phyloP scores from a whole-genome alignment of 768 basidiomycete species.

The Peribolospora kevripleyi region DNA sequence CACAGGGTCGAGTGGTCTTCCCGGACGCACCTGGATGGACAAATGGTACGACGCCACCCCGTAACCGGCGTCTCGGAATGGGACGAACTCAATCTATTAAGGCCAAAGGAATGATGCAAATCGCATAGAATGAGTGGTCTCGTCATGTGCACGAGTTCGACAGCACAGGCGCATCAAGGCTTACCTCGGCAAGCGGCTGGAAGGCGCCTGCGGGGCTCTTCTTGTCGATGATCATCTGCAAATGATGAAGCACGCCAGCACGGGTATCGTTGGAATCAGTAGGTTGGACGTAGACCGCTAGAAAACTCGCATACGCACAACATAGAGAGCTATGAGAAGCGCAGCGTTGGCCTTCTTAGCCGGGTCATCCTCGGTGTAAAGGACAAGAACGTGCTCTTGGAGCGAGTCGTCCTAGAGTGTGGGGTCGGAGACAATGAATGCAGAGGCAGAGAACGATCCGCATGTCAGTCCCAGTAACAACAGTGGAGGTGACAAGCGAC shows the following conservation, averaged over 20 bases:
- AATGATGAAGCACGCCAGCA: conserved; percentile 9
- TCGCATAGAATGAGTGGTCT: no score
- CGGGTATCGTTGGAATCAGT: not conserved
- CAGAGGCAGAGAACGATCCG: conserved; percentile 17
- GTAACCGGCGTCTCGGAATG: conserved; percentile 83
- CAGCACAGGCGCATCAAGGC: not conserved
- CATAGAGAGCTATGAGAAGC: conserved; percentile 74
- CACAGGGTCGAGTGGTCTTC: no score
- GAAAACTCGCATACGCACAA: conserved; percentile 31
- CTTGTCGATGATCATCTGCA: conserved; percentile 72
- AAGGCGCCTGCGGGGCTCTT: conserved; percentile 85
- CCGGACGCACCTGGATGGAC: conserved; percentile 60
- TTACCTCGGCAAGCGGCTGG: conserved; percentile 49
- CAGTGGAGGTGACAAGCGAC: conserved; percentile 1
- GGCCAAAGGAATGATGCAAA: no score
- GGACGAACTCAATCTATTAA: conserved; percentile 56
- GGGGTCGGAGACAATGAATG: conserved; percentile 16
- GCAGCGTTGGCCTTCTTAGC: conserved; percentile 80
- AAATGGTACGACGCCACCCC: conserved; percentile 82
- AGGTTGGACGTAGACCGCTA: not conserved
- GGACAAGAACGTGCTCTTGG: conserved; percentile 44
- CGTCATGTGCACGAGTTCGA: no score
- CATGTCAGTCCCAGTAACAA: conserved; percentile 4
- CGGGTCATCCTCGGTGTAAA: conserved; percentile 71
- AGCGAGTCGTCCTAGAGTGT: conserved; percentile 43